Conservation (phyloP, 202 grass and related monocot genomes). For the Digitaria exilis region DNA sequence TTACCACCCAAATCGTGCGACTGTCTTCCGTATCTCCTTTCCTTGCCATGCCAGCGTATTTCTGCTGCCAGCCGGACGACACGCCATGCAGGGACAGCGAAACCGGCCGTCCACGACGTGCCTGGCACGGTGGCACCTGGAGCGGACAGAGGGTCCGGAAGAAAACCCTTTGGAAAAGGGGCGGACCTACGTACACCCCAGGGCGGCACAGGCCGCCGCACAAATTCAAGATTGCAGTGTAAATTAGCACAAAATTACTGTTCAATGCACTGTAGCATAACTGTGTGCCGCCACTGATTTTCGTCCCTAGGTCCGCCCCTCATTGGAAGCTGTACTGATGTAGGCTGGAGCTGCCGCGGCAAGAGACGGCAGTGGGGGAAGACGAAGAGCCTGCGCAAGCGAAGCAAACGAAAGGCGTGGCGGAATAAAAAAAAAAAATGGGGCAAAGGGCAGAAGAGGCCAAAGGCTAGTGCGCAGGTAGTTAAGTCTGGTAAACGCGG, state of each 20-base stretch:
- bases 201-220: no score
- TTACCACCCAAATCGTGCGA: background rate
- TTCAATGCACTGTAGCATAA: no score
- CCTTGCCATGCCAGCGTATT: background rate
- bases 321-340: no score
- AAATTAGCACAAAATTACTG: no score
- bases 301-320: no score
- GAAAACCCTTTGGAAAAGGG: no score
- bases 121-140: slow-evolving; percentile 15
- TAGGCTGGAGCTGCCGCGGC: no score
- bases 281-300: no score
- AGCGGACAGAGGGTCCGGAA: background rate
- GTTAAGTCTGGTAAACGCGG: slow-evolving; percentile 38
- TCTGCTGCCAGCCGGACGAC: background rate
- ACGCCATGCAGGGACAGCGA: background rate
- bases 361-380: no score
- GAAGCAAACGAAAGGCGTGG: background rate
- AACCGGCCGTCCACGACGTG: background rate
- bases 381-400: no score
- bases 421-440: background rate
- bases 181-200: no score
- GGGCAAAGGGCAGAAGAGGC: background rate
- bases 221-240: no score
- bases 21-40: background rate
- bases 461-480: background rate